Evolutionary conservation across 306 rosid species (phyloP), one percentile per base, ranked within the genome.

Genomic region (Boehmeria nivea): DNA sequence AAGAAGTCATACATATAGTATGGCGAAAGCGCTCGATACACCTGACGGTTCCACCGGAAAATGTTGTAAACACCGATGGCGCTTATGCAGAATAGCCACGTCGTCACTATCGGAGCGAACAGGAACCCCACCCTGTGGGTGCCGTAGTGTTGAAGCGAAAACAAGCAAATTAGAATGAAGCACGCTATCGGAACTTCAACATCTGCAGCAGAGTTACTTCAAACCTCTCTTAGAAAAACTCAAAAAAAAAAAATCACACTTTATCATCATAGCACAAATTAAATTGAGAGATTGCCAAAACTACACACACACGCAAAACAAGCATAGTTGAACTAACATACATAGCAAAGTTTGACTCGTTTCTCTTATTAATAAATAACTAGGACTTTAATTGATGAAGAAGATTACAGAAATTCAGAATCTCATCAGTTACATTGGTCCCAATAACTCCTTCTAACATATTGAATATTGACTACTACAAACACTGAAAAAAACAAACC

Each of bases 131-230:
- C 94, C 75, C 82, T 74, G 81, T 87, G 98, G 1, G 96, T 91
- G 67, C 98, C 98, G 58, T 70, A 91, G 75, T 87, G 98, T 71
- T 91, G 98, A 72, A 91, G 98, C 23, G 89, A 86, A 69, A 91
- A 91, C 82, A 91, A 73, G 68, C 79, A 54, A 48, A 87, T 81
- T 79, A 91, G 68, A 71, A 91, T 68, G 77, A 78, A n/a, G 77
- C 98, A 87, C 20, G 87, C 74, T 42, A 72, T 77, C 49, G 98
- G 96, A 75, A 91, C 67, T 75, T 87, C 89, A 24, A 87, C 78
- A 75, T 80, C 96, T 87, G 89, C 76, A 67, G 88, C 76, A 67
- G 69, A 64, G 65, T 54, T 44, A 6, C 23, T 64, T 53, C 52
- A 61, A 69, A 55, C 27, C 11, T 39, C 64, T 67, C 60, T 60